Evolutionary conservation across 176 grass and related monocot genomes (phyloP), one percentile per base, ranked within the genome.

Genomic region (Alloteropsis semialata): DNA sequence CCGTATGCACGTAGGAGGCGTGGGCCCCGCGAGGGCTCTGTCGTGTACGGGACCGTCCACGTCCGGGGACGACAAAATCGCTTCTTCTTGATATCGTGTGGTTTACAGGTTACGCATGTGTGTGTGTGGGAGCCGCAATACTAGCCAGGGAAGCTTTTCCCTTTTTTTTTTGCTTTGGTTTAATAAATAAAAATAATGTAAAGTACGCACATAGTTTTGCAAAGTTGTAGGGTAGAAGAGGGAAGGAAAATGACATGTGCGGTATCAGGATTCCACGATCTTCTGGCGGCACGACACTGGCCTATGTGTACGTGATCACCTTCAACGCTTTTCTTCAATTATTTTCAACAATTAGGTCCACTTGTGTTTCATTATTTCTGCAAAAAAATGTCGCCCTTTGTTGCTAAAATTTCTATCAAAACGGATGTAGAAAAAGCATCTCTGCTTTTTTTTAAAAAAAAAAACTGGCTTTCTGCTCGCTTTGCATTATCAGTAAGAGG

Each of bases 41-140:
- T 69, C 65, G 78, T 81, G 65, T 29, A 56, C 78, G 78, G 78
- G 24, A 15, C 39, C 63, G 46, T 68, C 78, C 63, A 38, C 63
- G 22, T 67, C 10, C 24, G 18, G 45, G 46, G 14, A 45, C 67
- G 67, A 45, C 14, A 29, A 5, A 46, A 70, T 46, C 42, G 24
- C 41, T 27, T 42, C 8, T 11, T 65, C 29, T 17, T 68, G 21
- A 68, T 41, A 27, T 58, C 55, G 55, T 58, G 55, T 58, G 34
- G 34, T 36, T 36, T n/a, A n/a, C n/a, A n/a, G 54, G 54, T 3
- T 56, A 10, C 22, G 8, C 21, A 10, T 10, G 22, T 24, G 8
- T 11, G 18, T 5, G 22, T 29, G 1, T 4, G 25, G 14, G 25
- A 60, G 57, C 57, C 57, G 57, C 25, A 29, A 30, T 30, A 61